phyloP scores from a whole-genome alignment of 208 protist species.

The Spongospora subterranea region DNA sequence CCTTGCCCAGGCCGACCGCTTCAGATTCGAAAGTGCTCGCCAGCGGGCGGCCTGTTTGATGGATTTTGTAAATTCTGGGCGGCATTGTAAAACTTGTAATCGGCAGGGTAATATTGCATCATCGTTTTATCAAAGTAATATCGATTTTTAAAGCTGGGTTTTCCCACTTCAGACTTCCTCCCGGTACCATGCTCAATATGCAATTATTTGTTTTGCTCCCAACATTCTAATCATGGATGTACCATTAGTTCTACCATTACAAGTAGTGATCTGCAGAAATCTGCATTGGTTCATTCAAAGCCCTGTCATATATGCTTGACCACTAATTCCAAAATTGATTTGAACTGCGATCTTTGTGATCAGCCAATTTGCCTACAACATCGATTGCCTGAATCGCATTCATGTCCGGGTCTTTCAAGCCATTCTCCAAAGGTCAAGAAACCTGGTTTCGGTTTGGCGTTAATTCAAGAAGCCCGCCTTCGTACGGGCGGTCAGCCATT shows the following conservation, averaged over 20 bases:
- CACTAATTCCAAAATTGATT: neutral
- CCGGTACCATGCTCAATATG: slow-evolving; percentile 2
- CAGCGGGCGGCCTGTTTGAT: no score
- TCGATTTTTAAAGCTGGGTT: neutral
- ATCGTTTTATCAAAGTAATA: neutral
- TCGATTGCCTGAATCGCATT: neutral
- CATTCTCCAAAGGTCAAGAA: no score
- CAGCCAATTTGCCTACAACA: neutral
- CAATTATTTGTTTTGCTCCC: neutral
- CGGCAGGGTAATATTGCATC: neutral
- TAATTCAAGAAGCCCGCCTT: neutral
- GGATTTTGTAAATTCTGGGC: slow-evolving; percentile 9
- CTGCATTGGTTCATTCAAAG: neutral
- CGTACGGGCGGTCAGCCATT: neutral
- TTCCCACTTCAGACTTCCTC: neutral
- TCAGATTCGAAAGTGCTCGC: no score
- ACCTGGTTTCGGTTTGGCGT: neutral
- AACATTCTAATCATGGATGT: slow-evolving; percentile 3
- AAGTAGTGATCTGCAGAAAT: neutral
- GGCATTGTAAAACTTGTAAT: neutral
- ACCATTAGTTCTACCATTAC: neutral
- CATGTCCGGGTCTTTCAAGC: neutral
- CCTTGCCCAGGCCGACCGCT: no score
- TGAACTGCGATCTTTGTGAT: neutral
- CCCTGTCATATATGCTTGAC: neutral